These are phyloP conservation scores for Spizellomyces sp. DNA, from an alignment of 192 early-diverging fungal species.

Conservation along the genomic window DNA sequence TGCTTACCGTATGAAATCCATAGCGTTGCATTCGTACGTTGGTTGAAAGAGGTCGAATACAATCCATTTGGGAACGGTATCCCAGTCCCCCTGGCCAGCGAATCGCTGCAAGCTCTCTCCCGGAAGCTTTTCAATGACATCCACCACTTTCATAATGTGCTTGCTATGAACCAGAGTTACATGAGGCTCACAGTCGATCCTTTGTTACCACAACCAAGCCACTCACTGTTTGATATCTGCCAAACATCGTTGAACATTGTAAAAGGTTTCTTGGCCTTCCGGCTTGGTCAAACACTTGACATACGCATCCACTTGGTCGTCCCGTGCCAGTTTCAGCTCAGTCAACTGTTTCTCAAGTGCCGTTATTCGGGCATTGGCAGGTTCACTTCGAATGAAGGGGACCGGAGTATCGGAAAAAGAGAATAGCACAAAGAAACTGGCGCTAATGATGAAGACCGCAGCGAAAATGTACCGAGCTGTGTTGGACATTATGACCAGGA, in stretches of 20 bases:
- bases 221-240: conserved; percentile 9
- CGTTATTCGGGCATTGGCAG: no score
- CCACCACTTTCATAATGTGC: background rate
- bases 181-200: no score
- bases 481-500: no score
- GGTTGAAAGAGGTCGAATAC: conserved; percentile 10
- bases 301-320: conserved; percentile 1
- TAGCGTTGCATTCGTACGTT: conserved; percentile 18
- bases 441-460: no score
- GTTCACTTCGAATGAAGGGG: no score
- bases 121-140: conserved; percentile 1
- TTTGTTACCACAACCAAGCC: no score
- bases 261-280: background rate
- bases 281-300: conserved; percentile 7
- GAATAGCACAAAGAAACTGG: no score
- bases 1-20: conserved; percentile 7
- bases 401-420: no score
- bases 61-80: conserved; percentile 1
- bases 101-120: conserved; percentile 4
- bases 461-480: no score
- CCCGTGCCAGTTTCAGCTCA: no score
- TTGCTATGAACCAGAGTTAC: background rate
- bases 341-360: no score
- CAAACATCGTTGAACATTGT: conserved; percentile 12
- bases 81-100: background rate